phyloP scores from a whole-genome alignment of 2,329 filamentous ascomycete species.

The Geoglossum cookeanum region DNA sequence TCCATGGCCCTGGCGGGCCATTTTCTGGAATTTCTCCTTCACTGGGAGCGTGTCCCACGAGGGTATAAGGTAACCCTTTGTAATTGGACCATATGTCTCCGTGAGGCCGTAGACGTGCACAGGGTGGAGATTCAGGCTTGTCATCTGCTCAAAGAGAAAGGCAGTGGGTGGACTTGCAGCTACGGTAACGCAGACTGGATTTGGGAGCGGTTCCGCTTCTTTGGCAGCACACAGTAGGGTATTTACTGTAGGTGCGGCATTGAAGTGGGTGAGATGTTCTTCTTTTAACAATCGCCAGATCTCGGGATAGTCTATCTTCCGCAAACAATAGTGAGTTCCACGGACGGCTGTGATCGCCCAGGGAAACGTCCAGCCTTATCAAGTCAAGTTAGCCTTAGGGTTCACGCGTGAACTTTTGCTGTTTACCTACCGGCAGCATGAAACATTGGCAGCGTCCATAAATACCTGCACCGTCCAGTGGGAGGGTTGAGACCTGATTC shows the following conservation, averaged over 20 bases:
- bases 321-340: conserved; percentile 85
- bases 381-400: conserved; percentile 30
- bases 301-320: conserved; percentile 85
- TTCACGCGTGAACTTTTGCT: background rate
- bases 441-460: conserved; percentile 88
- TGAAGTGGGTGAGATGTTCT: conserved; percentile 83
- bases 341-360: conserved; percentile 86
- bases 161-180: conserved; percentile 80
- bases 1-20: conserved; percentile 89
- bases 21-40: conserved; percentile 66
- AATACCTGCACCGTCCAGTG: conserved; percentile 53
- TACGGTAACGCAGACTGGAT: conserved; percentile 70
- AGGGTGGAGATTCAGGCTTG: conserved; percentile 62
- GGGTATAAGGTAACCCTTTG: conserved; percentile 77
- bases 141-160: conserved; percentile 88
- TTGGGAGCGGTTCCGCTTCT: conserved; percentile 49
- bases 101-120: conserved; percentile 83
- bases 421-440: conserved; percentile 34
- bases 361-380: conserved; percentile 56
- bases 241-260: conserved; percentile 90
- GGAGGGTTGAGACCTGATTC: conserved; percentile 68
- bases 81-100: conserved; percentile 90
- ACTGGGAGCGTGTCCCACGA: conserved; percentile 57
- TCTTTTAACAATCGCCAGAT: conserved; percentile 82
- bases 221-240: conserved; percentile 69